Evolutionary conservation across 495 filamentous ascomycete species (phyloP).

Genomic region (Podospora didyma): DNA sequence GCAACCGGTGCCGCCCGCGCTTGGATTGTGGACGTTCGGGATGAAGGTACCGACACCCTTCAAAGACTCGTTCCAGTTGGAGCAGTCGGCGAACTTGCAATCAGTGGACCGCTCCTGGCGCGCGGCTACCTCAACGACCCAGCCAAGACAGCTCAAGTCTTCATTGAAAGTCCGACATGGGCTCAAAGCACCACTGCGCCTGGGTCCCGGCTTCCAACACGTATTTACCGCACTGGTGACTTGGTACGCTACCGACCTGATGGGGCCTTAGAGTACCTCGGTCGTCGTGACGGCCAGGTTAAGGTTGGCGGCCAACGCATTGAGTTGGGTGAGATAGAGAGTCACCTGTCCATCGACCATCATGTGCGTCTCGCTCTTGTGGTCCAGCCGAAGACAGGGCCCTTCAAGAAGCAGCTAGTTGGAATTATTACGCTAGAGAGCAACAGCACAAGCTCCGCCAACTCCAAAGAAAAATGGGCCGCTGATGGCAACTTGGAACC

Average conservation of each 20-base stretch:
- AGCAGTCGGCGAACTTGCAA: conserved; percentile 70
- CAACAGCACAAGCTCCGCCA: no score
- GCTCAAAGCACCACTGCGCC: no score
- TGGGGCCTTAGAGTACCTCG: conserved; percentile 30
- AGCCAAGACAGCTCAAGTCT: conserved; percentile 50
- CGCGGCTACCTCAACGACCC: conserved; percentile 69
- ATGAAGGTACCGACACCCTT: conserved; percentile 22
- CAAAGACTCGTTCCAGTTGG: conserved; percentile 53
- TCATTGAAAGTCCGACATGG: conserved; percentile 23
- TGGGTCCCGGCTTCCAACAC: no score
- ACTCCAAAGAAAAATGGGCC: no score
- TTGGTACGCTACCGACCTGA: conserved; percentile 48
- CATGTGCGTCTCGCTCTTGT: conserved; percentile 14
- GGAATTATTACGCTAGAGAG: conserved; percentile 13
- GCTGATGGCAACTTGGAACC: neutral
- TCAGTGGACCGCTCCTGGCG: conserved; percentile 52
- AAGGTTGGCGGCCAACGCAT: conserved; percentile 37
- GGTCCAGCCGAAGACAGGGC: conserved; percentile 17
- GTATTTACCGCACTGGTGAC: conserved; percentile 50
- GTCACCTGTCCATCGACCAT: conserved; percentile 24
- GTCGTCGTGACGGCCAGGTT: conserved; percentile 32
- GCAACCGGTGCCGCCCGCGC: neutral
- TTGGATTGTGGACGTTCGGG: conserved; percentile 22
- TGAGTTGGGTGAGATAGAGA: conserved; percentile 53
- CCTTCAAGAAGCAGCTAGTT: conserved; percentile 16